Evolutionary conservation across 2,329 filamentous ascomycete genomes (phyloP).

Genomic region (Xylariaceae sp.): DNA sequence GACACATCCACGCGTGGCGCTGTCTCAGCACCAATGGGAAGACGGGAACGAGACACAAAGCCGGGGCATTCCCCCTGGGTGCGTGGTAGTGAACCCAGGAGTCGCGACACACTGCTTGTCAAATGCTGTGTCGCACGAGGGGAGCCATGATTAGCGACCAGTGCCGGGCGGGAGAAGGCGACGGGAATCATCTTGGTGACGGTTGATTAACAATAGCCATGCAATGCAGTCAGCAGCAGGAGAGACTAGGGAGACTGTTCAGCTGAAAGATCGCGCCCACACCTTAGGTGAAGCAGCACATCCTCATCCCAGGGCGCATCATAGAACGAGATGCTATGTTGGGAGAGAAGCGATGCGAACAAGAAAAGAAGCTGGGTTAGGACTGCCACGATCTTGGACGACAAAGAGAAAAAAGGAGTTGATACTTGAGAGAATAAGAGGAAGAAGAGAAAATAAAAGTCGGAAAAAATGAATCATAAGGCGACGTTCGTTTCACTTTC

Average conservation of each 20-base stretch:
- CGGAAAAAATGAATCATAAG: not conserved
- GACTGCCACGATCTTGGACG: not conserved
- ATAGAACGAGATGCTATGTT: not conserved
- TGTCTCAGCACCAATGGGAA: constrained; percentile 25
- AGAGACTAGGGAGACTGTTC: constrained; percentile 10
- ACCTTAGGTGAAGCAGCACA: constrained; percentile 22
- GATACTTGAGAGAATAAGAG: not conserved
- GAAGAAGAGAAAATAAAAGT: not conserved
- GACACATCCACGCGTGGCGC: constrained; percentile 25
- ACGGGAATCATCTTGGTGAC: constrained; percentile 28
- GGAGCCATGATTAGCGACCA: constrained; percentile 29
- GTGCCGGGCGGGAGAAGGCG: constrained; percentile 27
- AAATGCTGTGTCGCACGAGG: constrained; percentile 27
- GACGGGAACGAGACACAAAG: not conserved
- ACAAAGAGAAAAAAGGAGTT: not conserved
- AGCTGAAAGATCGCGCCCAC: constrained; percentile 20
- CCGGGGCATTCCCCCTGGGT: constrained; percentile 10
- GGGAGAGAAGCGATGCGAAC: not conserved
- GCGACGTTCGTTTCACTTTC: not conserved
- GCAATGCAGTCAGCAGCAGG: constrained; percentile 22
- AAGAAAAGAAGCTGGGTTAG: not conserved
- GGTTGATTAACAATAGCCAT: constrained; percentile 19
- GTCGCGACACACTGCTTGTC: constrained; percentile 23
- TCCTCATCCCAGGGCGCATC: constrained; percentile 6
- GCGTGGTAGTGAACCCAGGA: constrained; percentile 29